A percentile compares a stretch with the other conserved stretches of the same genome.
Conservation (phyloP, 805 yeast genomes). For the Teunomyces kruisii region DNA sequence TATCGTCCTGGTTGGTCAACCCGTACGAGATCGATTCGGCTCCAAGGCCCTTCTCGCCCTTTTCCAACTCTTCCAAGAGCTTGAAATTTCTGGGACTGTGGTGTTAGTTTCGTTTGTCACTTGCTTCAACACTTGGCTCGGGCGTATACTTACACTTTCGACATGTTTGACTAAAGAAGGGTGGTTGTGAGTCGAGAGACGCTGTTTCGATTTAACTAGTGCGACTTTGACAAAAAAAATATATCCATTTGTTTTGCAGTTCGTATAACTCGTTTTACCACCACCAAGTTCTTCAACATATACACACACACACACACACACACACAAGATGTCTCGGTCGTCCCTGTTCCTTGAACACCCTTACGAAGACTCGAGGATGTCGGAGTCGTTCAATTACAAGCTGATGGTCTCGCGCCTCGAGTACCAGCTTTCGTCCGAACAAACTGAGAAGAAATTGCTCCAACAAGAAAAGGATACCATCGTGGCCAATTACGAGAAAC, state of each 20-base stretch:
- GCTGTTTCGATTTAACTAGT: background rate
- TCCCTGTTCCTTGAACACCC: conserved; percentile 32
- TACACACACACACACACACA: too few relatives aligned
- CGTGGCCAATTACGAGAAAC: conserved; percentile 24
- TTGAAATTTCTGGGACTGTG: conserved; percentile 88
- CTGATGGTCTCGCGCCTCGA: conserved; percentile 27
- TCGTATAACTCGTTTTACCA: too few relatives aligned
- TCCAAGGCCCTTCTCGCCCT: conserved; percentile 96
- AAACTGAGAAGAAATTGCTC: conserved; percentile 35
- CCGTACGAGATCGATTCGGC: conserved; percentile 98
- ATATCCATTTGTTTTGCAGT: too few relatives aligned
- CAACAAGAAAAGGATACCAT: conserved; percentile 26
- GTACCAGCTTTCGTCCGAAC: conserved; percentile 30
- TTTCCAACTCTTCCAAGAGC: conserved; percentile 92
- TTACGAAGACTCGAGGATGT: conserved; percentile 12
- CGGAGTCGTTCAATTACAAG: conserved; percentile 9
- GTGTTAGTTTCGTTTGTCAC: conserved; percentile 6
- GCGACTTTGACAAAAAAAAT: background rate
- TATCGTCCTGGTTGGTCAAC: conserved; percentile 83
- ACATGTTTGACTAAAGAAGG: conserved; percentile 27
- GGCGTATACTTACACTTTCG: conserved; percentile 43
- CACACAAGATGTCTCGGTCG: conserved; percentile 3
- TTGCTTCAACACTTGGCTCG: too few relatives aligned
- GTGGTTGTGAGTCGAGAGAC: background rate
- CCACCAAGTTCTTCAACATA: too few relatives aligned